Base-by-base conservation (phyloP, 257 asterid genomes). In the Linderniella brevidens region DNA sequence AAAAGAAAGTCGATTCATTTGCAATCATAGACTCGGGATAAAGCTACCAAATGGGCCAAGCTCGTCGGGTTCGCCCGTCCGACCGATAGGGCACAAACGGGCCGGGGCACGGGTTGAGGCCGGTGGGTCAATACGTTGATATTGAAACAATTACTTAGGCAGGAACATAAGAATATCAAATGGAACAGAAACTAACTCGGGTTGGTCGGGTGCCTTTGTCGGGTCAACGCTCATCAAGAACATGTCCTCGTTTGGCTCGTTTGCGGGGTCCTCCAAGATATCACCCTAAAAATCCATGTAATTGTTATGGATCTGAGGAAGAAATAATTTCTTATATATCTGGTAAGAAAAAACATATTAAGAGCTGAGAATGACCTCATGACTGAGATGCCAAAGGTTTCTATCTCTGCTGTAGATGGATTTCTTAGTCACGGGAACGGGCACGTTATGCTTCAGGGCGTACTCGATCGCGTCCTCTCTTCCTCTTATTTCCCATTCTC, bases 381-480 rank as follows among this genome's bases (percentile, higher is more conserved):
- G 96, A 61, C 98, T 88, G 55, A 88, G 92, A 55, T 88, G 98
- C 96, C 98, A 84, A 48, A 88, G 70, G 65, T 88, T 88, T 68
- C 96, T 78, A 67, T 88, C 98, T 75, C 96, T 68, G 78, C 98
- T 88, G 58, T 88, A 88, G 68, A 88, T 88, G 49, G 98, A 84
- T 62, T 84, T 84, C 75, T 88, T 88, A 4, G 94, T 84, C 54
- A 88, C 98, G 0, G 94, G 94, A 40, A 88, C 94, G 16, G 98
- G 98, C 49, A 84, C 85, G 50, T 78, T 70, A 61, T 80, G 98
- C 67, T 76, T 84, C 66, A 65, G 77, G 60, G 94, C 98, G 64
- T 80, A 88, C 66, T 88, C 96, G 18, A 84, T 88, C 18, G 98
- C 96, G 59, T 84, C 98, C 61, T 88, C 98, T 67, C 98, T 68